phyloP scores from a whole-genome alignment of 257 asterid species.

The Plantago elongata region DNA sequence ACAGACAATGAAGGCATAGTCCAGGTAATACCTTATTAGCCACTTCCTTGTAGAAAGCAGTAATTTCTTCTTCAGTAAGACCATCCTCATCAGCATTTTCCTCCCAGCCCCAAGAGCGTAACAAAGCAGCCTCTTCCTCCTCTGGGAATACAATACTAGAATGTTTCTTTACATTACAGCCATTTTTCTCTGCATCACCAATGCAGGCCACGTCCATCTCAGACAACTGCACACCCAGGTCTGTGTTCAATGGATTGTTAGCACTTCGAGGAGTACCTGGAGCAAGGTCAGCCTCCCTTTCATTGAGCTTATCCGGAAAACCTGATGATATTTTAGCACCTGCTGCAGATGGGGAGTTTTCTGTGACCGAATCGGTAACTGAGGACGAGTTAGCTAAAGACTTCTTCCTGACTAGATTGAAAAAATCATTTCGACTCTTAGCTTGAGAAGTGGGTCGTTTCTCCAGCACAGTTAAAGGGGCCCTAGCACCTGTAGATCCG shows the following conservation, averaged over 20 bases:
- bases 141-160: conserved; percentile 42
- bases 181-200: conserved; percentile 27
- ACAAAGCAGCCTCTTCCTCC: conserved; percentile 86
- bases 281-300: conserved; percentile 24
- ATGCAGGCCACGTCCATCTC: conserved; percentile 23
- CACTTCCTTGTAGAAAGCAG: conserved; percentile 55
- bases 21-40: conserved; percentile 49
- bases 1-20: neutral
- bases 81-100: conserved; percentile 78
- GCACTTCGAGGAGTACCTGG: conserved; percentile 32
- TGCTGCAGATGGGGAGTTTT: conserved; percentile 23
- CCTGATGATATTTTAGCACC: conserved; percentile 33
- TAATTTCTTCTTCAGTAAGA: conserved; percentile 93
- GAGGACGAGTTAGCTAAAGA: conserved; percentile 36
- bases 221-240: conserved; percentile 25
- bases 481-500: conserved; percentile 35
- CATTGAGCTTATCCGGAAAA: conserved; percentile 32
- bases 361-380: conserved; percentile 18
- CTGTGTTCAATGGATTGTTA: conserved; percentile 26
- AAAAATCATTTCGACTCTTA: conserved; percentile 78
- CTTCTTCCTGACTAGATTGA: conserved; percentile 72
- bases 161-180: conserved; percentile 33
- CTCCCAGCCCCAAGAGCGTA: conserved; percentile 92
- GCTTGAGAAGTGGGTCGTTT: conserved; percentile 67
- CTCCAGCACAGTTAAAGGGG: conserved; percentile 52